These are phyloP conservation scores for Phylloporus scabripes DNA, from an alignment of 768 basidiomycete genomes.

Conservation along the genomic window DNA sequence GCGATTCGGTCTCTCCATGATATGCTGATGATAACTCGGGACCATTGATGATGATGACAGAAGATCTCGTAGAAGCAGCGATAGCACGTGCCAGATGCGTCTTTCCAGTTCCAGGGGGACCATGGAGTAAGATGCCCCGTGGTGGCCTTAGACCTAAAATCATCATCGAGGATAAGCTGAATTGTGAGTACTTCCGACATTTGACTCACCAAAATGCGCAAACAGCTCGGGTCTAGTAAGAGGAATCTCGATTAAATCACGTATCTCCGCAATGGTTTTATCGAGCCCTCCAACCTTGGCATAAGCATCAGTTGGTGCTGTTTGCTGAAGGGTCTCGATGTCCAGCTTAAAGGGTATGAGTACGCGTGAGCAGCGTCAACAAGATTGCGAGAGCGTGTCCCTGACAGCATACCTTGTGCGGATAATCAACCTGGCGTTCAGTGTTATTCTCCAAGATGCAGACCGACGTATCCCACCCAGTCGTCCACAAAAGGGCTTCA, in stretches of 20 bases:
- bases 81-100: conserved; percentile 95
- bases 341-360: conserved; percentile 34
- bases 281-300: conserved; percentile 81
- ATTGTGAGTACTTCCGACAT: conserved; percentile 11
- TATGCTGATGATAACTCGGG: conserved; percentile 94
- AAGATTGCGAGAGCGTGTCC: conserved; percentile 2
- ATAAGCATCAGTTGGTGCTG: conserved; percentile 54
- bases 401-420: conserved; percentile 31
- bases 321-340: conserved; percentile 44
- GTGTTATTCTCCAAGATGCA: conserved; percentile 32
- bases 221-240: conserved; percentile 79
- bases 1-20: conserved; percentile 94
- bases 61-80: conserved; percentile 78
- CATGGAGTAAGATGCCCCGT: conserved; percentile 91
- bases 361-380: conserved; percentile 14
- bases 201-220: conserved; percentile 57
- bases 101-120: conserved; percentile 97
- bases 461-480: conserved; percentile 65
- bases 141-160: conserved; percentile 84
- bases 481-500: conserved; percentile 47
- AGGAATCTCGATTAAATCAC: conserved; percentile 82
- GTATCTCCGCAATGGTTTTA: conserved; percentile 81
- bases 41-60: conserved; percentile 91
- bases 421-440: conserved; percentile 22
- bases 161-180: conserved; percentile 5